phyloP scores from a whole-genome alignment of 306 rosid species.

The Cajanus cajan region DNA sequence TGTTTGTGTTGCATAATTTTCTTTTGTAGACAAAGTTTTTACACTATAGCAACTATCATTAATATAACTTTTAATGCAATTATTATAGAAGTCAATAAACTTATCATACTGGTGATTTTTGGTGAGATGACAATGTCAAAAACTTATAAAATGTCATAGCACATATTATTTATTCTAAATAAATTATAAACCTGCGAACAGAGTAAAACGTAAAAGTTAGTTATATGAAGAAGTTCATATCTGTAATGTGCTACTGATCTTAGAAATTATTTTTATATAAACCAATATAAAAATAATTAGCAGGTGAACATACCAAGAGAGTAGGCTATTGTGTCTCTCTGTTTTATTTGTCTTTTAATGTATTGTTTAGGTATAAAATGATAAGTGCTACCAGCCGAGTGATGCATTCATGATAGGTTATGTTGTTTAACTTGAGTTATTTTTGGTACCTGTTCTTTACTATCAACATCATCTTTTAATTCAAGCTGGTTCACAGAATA shows the following conservation, averaged over 20 bases:
- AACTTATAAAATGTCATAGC: too few species aligned
- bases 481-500: not conserved
- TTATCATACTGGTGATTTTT: too few species aligned
- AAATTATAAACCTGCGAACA: not conserved
- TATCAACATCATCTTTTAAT: not conserved
- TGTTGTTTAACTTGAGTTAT: not conserved
- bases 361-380: not conserved
- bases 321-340: not conserved
- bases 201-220: not conserved
- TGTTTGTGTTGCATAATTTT: not conserved
- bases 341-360: not conserved
- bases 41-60: too few species aligned
- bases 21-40: not conserved
- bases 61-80: too few species aligned
- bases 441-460: not conserved
- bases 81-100: too few species aligned
- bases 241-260: not conserved
- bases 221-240: not conserved
- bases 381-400: not conserved
- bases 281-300: not conserved
- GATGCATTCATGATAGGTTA: not conserved
- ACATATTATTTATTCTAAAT: not conserved
- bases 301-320: not conserved
- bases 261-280: too few species aligned
- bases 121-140: too few species aligned